These are phyloP conservation scores for Exophiala aquamarina DNA, from an alignment of 2,329 filamentous ascomycete species.

Conservation along the genomic window DNA sequence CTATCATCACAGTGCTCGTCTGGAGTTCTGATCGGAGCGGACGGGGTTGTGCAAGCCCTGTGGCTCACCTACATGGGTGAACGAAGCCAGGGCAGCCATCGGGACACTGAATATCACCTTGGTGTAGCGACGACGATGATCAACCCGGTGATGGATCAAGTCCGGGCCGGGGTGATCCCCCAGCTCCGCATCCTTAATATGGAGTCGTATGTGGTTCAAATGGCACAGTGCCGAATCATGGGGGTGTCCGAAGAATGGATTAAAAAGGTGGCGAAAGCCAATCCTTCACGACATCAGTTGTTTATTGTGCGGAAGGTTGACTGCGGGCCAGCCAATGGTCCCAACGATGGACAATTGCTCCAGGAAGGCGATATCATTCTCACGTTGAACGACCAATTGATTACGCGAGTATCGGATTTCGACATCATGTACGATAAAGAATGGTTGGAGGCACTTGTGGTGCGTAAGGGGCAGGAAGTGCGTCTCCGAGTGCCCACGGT, in stretches of 20 bases:
- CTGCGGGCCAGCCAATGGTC: slow-evolving; percentile 51
- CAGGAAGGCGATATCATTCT: slow-evolving; percentile 91
- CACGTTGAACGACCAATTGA: slow-evolving; percentile 85
- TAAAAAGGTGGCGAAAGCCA: slow-evolving; percentile 79
- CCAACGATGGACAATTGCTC: slow-evolving; percentile 55
- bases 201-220: slow-evolving; percentile 91
- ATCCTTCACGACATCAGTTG: slow-evolving; percentile 89
- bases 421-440: slow-evolving; percentile 96
- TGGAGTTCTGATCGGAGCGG: slow-evolving; percentile 84
- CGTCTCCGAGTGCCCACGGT: slow-evolving; percentile 78
- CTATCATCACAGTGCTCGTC: slow-evolving; percentile 89
- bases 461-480: slow-evolving; percentile 81
- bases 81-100: slow-evolving; percentile 71
- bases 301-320: slow-evolving; percentile 97
- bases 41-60: slow-evolving; percentile 89
- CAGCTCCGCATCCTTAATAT: slow-evolving; percentile 88
- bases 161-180: slow-evolving; percentile 76
- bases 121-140: slow-evolving; percentile 86
- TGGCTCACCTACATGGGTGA: slow-evolving; percentile 98
- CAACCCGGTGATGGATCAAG: slow-evolving; percentile 81
- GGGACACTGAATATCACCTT: slow-evolving; percentile 95
- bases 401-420: slow-evolving; percentile 88
- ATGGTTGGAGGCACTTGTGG: slow-evolving; percentile 76
- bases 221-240: slow-evolving; percentile 97
- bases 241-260: slow-evolving; percentile 97